phyloP scores from a whole-genome alignment of 495 filamentous ascomycete species.

The Symbiotaphrina buchneri region DNA sequence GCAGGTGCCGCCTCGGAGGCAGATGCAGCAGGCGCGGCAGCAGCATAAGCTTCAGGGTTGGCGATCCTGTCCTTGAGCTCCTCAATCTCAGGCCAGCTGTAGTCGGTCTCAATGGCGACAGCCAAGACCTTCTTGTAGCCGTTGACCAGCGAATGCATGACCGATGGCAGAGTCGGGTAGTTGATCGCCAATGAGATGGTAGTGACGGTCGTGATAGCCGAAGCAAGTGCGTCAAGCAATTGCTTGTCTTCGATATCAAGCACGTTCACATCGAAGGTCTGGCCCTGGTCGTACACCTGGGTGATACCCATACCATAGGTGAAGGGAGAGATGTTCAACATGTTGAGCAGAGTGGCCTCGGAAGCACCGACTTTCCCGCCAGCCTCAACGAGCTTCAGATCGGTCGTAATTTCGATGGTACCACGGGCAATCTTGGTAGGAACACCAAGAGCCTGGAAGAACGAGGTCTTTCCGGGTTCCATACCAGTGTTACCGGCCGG shows the following conservation, averaged over 20 bases:
- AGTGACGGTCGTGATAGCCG: conserved; percentile 71
- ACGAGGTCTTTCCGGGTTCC: conserved; percentile 99
- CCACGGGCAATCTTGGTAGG: conserved; percentile 99
- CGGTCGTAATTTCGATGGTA: conserved; percentile 99
- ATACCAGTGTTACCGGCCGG: conserved; percentile 98
- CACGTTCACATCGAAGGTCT: conserved; percentile 63
- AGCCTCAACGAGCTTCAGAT: conserved; percentile 92
- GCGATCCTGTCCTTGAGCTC: conserved; percentile 97
- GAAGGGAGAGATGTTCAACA: conserved; percentile 99
- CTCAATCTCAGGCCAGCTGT: conserved; percentile 88
- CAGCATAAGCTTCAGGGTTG: conserved; percentile 87
- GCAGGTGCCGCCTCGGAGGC: conserved; percentile 26
- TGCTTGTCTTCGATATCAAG: conserved; percentile 87
- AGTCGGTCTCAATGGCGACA: conserved; percentile 75
- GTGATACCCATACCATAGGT: conserved; percentile 94
- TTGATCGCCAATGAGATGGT: conserved; percentile 72
- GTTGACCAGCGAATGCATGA: conserved; percentile 91
- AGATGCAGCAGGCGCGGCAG: conserved; percentile 47
- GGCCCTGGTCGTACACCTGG: conserved; percentile 92
- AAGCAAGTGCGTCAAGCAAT: conserved; percentile 63
- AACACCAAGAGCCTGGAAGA: conserved; percentile 99
- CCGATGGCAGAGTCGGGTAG: conserved; percentile 91
- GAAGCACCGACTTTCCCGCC: conserved; percentile 90
- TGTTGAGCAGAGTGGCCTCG: conserved; percentile 94
- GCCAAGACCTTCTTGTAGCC: conserved; percentile 90